Percentiles rank a stretch among this genome's conserved stretches.
These are phyloP conservation scores for Monosporozyma siamensis DNA, from an alignment of 805 yeast species.

Conservation along the genomic window DNA sequence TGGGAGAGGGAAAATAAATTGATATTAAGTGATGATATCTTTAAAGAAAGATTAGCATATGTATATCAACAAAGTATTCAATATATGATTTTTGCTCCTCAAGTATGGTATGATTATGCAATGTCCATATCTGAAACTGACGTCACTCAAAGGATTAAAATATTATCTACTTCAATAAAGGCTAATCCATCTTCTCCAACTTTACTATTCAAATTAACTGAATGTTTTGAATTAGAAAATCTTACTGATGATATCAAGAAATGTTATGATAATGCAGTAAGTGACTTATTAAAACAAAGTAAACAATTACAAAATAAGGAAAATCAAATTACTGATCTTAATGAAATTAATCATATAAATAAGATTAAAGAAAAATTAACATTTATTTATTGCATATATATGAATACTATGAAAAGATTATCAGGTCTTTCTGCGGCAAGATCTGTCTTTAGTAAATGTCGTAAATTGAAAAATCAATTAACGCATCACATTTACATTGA, in stretches of 20 bases:
- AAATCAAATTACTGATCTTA: conserved; percentile 2
- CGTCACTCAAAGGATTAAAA: conserved; percentile 13
- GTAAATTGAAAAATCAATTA: conserved; percentile 45
- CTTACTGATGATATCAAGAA: conserved; percentile 42
- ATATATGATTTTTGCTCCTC: conserved; percentile 25
- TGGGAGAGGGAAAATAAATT: conserved; percentile 73
- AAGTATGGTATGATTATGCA: conserved; percentile 34
- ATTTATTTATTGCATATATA: conserved; percentile 53
- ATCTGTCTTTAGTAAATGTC: conserved; percentile 54
- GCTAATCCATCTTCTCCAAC: conserved; percentile 66
- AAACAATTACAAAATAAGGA: conserved; percentile 12
- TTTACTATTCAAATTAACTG: conserved; percentile 58
- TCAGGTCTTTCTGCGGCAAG: conserved; percentile 69
- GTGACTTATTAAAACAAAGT: conserved; percentile 35
- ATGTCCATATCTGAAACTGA: conserved; percentile 22
- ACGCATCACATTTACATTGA: conserved; percentile 74
- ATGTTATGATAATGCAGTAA: conserved; percentile 43
- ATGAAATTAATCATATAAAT: conserved; percentile 4
- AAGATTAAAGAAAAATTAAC: conserved; percentile 36
- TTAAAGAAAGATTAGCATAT: conserved; percentile 53
- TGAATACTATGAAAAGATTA: conserved; percentile 62
- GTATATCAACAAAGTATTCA: conserved; percentile 61
- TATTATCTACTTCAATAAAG: conserved; percentile 45
- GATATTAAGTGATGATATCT: conserved; percentile 41
- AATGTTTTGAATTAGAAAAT: conserved; percentile 52